Base-by-base conservation (phyloP, 768 basidiomycete species). In the Lepiota brunneoincarnata region DNA sequence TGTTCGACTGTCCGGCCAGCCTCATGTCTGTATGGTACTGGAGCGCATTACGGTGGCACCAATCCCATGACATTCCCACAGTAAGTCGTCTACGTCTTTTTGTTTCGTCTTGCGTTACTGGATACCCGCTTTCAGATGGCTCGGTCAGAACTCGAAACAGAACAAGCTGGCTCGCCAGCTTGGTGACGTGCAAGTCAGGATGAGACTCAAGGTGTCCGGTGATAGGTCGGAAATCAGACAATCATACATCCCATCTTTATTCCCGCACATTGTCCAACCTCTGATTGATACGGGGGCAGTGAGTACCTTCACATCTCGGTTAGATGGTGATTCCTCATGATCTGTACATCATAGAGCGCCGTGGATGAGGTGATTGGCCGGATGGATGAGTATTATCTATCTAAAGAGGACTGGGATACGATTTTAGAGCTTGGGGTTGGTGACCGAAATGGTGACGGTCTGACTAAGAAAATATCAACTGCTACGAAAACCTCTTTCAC, bases 131-230 rank as follows among this genome's bases (percentile, higher is more conserved):
- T 21, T 2, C 61, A 98, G 95, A 64, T 99, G 93, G 93, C 84
- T 99, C 11, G 96, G 96, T 7, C 93, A 98, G 65, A 98, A 98
- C 69, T 98, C 97, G 54, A 96, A 95, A 64, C 88, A 91, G 67
- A 77, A 64, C 59, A 97, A 96, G 63, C 79, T 98, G 0, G 75
- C 66, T 51, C 81, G 95, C 35, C 86, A 89, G 58, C 76, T 99
- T 15, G 81, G 80, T 35, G 97, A 99, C 55, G 85, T 98, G 9
- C 96, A 98, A 68, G 89, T 93, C 40, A 87, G 89, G 45, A 97
- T 98, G 97, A 86, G 97, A 2, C 79, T 98, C 54, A 90, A 87
- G 63, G 91, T 94, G 0, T 96, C 95, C 6, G 94, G 92, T 5
- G 85, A 96, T 71, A 89, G 89, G 69, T 68, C 77, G 5, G 96